phyloP scores from a whole-genome alignment of 768 basidiomycete species.

The Strobilomyces dryophilus region DNA sequence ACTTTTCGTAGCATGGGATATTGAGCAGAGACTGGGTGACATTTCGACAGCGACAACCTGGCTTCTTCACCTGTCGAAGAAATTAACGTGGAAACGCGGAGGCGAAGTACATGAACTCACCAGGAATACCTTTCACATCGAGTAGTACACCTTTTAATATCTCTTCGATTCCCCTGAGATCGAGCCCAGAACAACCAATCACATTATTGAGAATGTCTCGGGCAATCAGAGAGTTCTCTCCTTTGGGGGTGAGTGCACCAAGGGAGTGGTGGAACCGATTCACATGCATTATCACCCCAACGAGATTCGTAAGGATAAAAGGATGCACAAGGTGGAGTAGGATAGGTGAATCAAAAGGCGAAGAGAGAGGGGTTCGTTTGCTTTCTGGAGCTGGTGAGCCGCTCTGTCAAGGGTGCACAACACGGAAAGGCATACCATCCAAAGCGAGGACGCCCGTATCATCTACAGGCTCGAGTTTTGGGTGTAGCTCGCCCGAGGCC shows the following conservation, averaged over 20 bases:
- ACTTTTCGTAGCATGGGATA: conserved; percentile 38
- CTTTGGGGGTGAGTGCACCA: conserved; percentile 47
- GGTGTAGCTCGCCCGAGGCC: conserved; percentile 8
- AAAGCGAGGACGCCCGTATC: conserved; percentile 20
- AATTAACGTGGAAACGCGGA: background rate
- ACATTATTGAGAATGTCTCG: conserved; percentile 59
- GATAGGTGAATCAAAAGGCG: conserved; percentile 33
- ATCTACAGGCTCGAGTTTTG: conserved; percentile 28
- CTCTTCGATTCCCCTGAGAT: conserved; percentile 48
- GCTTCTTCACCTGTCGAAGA: conserved; percentile 42
- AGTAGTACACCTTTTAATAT: conserved; percentile 39
- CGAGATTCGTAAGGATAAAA: conserved; percentile 49
- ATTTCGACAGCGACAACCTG: conserved; percentile 53
- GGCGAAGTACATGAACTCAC: conserved; percentile 18
- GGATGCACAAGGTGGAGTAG: conserved; percentile 65
- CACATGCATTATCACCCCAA: conserved; percentile 50
- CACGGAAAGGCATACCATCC: conserved; percentile 21
- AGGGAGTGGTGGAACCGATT: conserved; percentile 55
- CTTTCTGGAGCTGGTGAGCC: conserved; percentile 25
- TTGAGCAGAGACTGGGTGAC: conserved; percentile 50
- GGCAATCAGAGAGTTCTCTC: conserved; percentile 62
- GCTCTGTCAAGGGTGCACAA: conserved; percentile 40
- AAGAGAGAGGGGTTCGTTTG: conserved; percentile 8
- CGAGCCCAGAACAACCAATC: conserved; percentile 61
- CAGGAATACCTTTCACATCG: conserved; percentile 21